Percentiles rank a stretch among this genome's conserved stretches.
Evolutionary conservation across 1,284 basidiomycete species (phyloP).

Genomic region (Ustilago esculenta): DNA sequence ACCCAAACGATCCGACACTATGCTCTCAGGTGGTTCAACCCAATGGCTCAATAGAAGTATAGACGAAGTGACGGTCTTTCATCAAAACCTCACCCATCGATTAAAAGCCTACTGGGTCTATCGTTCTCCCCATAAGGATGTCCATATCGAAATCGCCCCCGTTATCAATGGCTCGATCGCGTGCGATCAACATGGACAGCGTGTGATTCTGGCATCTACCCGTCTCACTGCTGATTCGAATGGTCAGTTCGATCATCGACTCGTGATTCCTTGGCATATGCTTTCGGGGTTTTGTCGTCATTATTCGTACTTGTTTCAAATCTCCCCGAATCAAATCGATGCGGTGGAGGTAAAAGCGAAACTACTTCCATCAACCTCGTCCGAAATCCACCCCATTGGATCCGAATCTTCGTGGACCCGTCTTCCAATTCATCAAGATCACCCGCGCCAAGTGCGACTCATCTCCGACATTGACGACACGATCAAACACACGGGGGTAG

Average conservation of each 20-base stretch:
- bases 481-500: slow-evolving; percentile 73
- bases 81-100: slow-evolving; percentile 42
- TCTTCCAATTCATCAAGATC: slow-evolving; percentile 37
- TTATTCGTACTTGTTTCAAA: slow-evolving; percentile 16
- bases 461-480: slow-evolving; percentile 97
- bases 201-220: slow-evolving; percentile 38
- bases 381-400: neutral
- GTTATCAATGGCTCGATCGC: slow-evolving; percentile 34
- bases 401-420: slow-evolving; percentile 36
- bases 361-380: slow-evolving; percentile 7
- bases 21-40: slow-evolving; percentile 34
- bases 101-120: slow-evolving; percentile 59
- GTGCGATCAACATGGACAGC: slow-evolving; percentile 16
- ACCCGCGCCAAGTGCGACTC: slow-evolving; percentile 69
- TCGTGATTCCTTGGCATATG: slow-evolving; percentile 47
- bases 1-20: slow-evolving; percentile 27
- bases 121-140: slow-evolving; percentile 38
- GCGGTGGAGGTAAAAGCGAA: slow-evolving; percentile 38
- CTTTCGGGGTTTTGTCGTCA: slow-evolving; percentile 44
- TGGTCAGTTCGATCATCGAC: slow-evolving; percentile 39
- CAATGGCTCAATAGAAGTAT: slow-evolving; percentile 48
- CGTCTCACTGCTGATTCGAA: slow-evolving; percentile 33
- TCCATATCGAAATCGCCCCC: slow-evolving; percentile 50
- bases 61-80: slow-evolving; percentile 50
- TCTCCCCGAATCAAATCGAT: slow-evolving; percentile 22